These are phyloP conservation scores for Penicillium sp. DNA, from an alignment of 2,329 filamentous ascomycete species.

Conservation along the genomic window DNA sequence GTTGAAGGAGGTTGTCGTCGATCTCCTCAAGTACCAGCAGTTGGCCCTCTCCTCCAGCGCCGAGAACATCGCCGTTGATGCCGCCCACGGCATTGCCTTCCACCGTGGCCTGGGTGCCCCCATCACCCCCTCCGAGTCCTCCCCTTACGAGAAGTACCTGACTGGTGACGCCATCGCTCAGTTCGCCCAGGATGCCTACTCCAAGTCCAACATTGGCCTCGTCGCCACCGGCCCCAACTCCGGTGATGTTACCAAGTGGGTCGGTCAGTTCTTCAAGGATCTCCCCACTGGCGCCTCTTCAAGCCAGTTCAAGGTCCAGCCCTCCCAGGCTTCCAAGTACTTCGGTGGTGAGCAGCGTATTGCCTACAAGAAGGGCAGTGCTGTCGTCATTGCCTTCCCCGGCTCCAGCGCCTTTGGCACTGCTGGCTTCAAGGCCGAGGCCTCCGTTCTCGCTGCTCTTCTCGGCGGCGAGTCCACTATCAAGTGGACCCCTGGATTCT, in stretches of 20 bases:
- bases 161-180: constrained; percentile 70
- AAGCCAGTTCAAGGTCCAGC: constrained; percentile 54
- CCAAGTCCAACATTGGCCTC: constrained; percentile 86
- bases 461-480: constrained; percentile 87
- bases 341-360: constrained; percentile 92
- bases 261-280: constrained; percentile 83
- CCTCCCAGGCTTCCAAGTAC: constrained; percentile 73
- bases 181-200: constrained; percentile 76
- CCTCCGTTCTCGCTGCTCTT: constrained; percentile 80
- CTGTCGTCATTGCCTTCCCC: constrained; percentile 87
- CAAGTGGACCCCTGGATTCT: constrained; percentile 96
- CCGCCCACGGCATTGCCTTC: constrained; percentile 83
- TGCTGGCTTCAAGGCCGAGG: constrained; percentile 81
- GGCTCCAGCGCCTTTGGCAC: constrained; percentile 73
- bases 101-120: constrained; percentile 85
- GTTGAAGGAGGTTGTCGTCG: constrained; percentile 82
- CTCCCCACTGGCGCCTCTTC: constrained; percentile 55
- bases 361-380: constrained; percentile 72
- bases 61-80: constrained; percentile 74
- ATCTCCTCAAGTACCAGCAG: constrained; percentile 74
- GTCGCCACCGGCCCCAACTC: constrained; percentile 84
- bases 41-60: constrained; percentile 63
- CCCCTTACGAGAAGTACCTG: constrained; percentile 71
- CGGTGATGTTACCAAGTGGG: constrained; percentile 79
- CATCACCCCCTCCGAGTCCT: constrained; percentile 68